Base-by-base conservation (phyloP, 106 monocot species). In the Posidonia australis region DNA sequence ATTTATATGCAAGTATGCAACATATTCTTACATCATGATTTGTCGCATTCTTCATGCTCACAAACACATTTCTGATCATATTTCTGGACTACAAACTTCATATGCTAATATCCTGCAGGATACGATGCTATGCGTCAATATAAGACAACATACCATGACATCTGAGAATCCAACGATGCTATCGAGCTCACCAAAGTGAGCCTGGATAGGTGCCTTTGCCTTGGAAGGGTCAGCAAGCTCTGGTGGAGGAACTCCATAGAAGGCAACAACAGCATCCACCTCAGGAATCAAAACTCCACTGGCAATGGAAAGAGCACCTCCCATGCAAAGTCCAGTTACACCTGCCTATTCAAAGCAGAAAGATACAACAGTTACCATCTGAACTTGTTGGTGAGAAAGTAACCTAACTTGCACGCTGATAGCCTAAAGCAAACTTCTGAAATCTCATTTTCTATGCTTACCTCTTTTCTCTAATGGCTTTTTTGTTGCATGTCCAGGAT, bases 291-390 rank as follows among this genome's bases (percentile, higher is more conserved):
- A 65, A 76, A 90, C 94, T 46, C 67, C 79, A 75, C 86, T 90
- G 70, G 90, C 86, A 72, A 96, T 84, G 44, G 94, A 72, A 27
- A 90, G 59, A 43, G 94, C 94, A 67, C 94, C 94, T 70, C 94
- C 94, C 90, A 96, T 86, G 78, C 94, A 90, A 70, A 74, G 90
- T 13, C 94, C 94, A 48, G 86, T 82, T 21, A 96, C 94, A 65
- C 94, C 90, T 62, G 84, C 90, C 94, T 96, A 57, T 32, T 52
- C 30, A 42, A 44, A n/a, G 41, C 70, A 22, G 31, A 14, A 42
- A 10, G 16, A 19, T 61, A 17, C 7, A 5, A 16, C 57, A 25
- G 16, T 26, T 26, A 28, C 12, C 9, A 49, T 49, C 13, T 11
- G 3, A 49, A 49, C 48, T 49, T 49, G 48, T n/a, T 17, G 13